Base-by-base conservation (phyloP, 768 basidiomycete genomes). In the Panaeolus cyanescens region DNA sequence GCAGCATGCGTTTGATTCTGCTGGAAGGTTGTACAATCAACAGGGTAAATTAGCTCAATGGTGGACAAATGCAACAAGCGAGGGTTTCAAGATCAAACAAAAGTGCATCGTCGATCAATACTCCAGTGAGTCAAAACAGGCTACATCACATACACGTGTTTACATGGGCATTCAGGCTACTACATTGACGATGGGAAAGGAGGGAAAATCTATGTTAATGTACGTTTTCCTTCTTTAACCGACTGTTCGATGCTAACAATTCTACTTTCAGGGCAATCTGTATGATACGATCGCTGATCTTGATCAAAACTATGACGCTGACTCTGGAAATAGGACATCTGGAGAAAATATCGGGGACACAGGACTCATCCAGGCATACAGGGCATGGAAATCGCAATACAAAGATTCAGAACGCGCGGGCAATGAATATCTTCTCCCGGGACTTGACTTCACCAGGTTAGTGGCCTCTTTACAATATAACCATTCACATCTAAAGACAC, bases 51-150 rank as follows among this genome's bases (percentile, higher is more conserved):
- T 95, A 12, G 87, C 91, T 60, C 81, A 95, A 67, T 98, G 95
- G 95, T 98, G 95, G 95, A 90, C 92, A 2, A 92, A 95, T 62
- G 77, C 80, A 39, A 98, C 96, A 3, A 92, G 89, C 67, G 81
- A 86, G 63, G 90, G 89, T 0, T 99, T 96, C 81, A 79, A 92
- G 58, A 81, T 83, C 62, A 88, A 89, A 58, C 91, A 94, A 67
- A 84, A 90, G 58, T 99, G 96, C 71, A 90, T 99, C 58, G 86
- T 92, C n/a, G 83, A 90, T 56, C 96, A 98, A 72, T 99, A 89
- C 75, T 92, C 90, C n/a, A 81, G 90, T 91, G 67, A 22, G 80
- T 32, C 32, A 22, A 54, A 33, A 34, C 5, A 30, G 33, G 33
- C 56, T 10, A 36, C 40, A 42, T 53, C 25, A 45, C 32, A 33